phyloP scores from a whole-genome alignment of 352 stramenopile species.

The Pythium rhizo-oryzae region DNA sequence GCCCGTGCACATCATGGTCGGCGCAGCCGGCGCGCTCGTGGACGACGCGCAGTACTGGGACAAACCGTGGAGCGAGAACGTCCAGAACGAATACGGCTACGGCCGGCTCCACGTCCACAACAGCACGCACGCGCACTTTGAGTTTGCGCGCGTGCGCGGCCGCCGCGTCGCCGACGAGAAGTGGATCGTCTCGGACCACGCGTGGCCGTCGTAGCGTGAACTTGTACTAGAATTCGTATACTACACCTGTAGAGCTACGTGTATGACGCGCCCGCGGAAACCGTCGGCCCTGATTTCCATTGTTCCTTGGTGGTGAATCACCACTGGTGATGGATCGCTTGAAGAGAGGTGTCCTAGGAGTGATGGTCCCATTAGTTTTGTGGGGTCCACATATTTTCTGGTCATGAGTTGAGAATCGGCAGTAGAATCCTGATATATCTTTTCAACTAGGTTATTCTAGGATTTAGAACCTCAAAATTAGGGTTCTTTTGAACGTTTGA shows the following conservation, averaged over 20 bases:
- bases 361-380: constrained; percentile 9
- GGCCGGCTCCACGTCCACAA: constrained; percentile 35
- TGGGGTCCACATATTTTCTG: constrained; percentile 9
- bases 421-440: constrained; percentile 23
- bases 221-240: too few species aligned
- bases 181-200: constrained; percentile 35
- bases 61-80: constrained; percentile 25
- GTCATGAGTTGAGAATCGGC: background rate
- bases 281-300: too few species aligned
- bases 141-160: constrained; percentile 29
- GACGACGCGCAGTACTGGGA: constrained; percentile 28
- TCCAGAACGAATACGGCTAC: constrained; percentile 32
- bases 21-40: constrained; percentile 28
- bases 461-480: constrained; percentile 8
- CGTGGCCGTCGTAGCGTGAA: constrained; percentile 17
- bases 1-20: constrained; percentile 36
- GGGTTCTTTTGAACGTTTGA: constrained; percentile 28
- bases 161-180: constrained; percentile 9
- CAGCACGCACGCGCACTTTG: constrained; percentile 29
- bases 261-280: too few species aligned
- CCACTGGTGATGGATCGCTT: too few species aligned
- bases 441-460: constrained; percentile 23
- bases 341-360: background rate
- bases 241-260: too few species aligned
- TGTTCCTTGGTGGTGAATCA: too few species aligned